Conservation (phyloP, 352 stramenopile species). For the Globisporangium acanthophoron region DNA sequence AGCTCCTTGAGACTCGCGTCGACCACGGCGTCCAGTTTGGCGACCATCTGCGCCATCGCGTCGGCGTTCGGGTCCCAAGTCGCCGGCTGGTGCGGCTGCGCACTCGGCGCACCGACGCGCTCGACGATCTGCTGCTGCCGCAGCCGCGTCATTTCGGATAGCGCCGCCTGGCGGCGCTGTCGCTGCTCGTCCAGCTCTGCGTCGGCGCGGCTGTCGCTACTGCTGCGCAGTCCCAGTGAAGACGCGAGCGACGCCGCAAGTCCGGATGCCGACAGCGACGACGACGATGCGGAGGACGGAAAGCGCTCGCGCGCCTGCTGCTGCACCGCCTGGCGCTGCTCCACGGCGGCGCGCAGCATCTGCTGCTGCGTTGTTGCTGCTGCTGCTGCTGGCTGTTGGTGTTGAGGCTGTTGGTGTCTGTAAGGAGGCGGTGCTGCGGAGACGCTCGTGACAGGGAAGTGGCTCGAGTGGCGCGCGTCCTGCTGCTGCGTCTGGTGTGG, state of each 20-base stretch:
- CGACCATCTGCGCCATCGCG: slow-evolving; percentile 24
- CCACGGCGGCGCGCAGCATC: slow-evolving; percentile 3
- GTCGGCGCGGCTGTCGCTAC: not conserved
- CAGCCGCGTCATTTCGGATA: slow-evolving; percentile 3
- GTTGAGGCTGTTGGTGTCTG: not conserved
- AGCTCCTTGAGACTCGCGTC: slow-evolving; percentile 27
- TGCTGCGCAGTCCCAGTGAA: slow-evolving; percentile 6
- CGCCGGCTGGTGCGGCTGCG: slow-evolving; percentile 1
- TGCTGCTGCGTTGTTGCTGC: not conserved
- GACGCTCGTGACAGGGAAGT: not conserved
- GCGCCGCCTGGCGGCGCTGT: slow-evolving; percentile 8
- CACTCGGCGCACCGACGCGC: slow-evolving; percentile 15
- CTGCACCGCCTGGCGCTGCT: not conserved
- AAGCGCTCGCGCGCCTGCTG: slow-evolving; percentile 8
- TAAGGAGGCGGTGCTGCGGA: not conserved
- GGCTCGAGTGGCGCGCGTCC: not conserved
- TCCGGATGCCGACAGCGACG: slow-evolving; percentile 4
- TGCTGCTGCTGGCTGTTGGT: not conserved
- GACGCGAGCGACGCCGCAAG: slow-evolving; percentile 8
- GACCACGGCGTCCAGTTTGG: slow-evolving; percentile 35
- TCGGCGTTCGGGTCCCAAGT: slow-evolving; percentile 6
- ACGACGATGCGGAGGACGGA: not conserved
- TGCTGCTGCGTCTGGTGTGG: not conserved
- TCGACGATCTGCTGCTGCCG: slow-evolving; percentile 14
- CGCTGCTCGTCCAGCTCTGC: slow-evolving; percentile 7